Evolutionary conservation across 192 early-diverging fungal species (phyloP).

Genomic region (Oehlia diaphana): DNA sequence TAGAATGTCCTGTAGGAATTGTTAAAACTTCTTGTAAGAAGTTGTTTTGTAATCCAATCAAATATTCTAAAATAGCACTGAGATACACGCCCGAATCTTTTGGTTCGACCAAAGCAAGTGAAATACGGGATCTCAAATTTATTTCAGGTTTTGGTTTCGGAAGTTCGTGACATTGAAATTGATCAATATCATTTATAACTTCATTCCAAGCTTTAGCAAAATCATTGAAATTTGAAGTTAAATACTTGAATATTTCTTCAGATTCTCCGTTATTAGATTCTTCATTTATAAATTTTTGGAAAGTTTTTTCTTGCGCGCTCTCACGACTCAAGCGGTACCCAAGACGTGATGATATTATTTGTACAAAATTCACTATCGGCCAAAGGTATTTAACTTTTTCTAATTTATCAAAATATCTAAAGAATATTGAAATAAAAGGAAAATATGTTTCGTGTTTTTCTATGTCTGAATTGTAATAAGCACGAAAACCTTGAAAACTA

Average conservation of each 20-base stretch:
- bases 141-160: slow-evolving; percentile 3
- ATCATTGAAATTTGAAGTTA: not conserved
- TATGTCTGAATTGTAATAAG: slow-evolving; percentile 4
- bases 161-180: slow-evolving; percentile 20
- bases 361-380: slow-evolving; percentile 25
- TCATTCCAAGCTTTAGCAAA: slow-evolving; percentile 29
- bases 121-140: not conserved
- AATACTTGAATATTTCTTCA: not conserved
- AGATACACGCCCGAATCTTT: slow-evolving; percentile 14
- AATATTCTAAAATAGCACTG: slow-evolving; percentile 13
- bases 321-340: slow-evolving; percentile 22
- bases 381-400: not conserved
- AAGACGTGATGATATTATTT: slow-evolving; percentile 26
- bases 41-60: slow-evolving; percentile 27
- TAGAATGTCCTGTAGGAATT: slow-evolving; percentile 10
- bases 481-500: slow-evolving; percentile 7
- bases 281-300: slow-evolving; percentile 25
- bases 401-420: slow-evolving; percentile 18
- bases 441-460: not conserved
- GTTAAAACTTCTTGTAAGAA: slow-evolving; percentile 20
- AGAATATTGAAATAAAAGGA: slow-evolving; percentile 24
- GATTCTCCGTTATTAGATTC: not conserved
- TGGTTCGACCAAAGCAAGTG: slow-evolving; percentile 25
- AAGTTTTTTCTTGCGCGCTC: slow-evolving; percentile 19
- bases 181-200: not conserved